These are phyloP conservation scores for Dalbergia cochinchinensis DNA, from an alignment of 306 rosid genomes.

Conservation along the genomic window DNA sequence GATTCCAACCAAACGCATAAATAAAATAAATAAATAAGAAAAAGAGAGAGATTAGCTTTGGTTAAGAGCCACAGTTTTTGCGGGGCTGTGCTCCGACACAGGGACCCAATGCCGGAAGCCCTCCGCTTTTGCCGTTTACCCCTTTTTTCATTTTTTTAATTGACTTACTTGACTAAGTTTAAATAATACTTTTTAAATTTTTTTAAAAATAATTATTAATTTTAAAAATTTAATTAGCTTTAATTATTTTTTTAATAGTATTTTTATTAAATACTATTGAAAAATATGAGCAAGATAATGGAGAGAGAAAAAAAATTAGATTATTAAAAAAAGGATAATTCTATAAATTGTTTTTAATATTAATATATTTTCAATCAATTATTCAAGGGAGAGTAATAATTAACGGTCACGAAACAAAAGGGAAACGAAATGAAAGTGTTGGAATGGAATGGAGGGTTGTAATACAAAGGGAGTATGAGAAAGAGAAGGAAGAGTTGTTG, in stretches of 20 bases:
- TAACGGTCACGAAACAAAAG: neutral
- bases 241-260: no score
- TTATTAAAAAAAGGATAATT: no score
- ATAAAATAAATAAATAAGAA: neutral
- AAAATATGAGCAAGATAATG: no score
- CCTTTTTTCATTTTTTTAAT: neutral
- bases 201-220: no score
- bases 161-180: no score
- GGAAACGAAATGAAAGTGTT: neutral
- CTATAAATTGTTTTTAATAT: no score
- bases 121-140: conserved; percentile 53
- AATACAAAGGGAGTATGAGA: conserved; percentile 23
- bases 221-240: no score
- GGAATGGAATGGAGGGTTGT: neutral
- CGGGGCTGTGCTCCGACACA: conserved; percentile 55
- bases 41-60: neutral
- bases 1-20: neutral
- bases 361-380: no score
- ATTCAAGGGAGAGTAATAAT: no score
- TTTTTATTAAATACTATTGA: no score
- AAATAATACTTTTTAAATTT: no score
- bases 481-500: neutral
- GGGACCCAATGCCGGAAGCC: conserved; percentile 59
- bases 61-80: conserved; percentile 50
- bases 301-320: no score